Percentiles rank a stretch among this genome's conserved stretches.
These are phyloP conservation scores for Podila epigama DNA, from an alignment of 192 early-diverging fungal genomes.

Conservation along the genomic window DNA sequence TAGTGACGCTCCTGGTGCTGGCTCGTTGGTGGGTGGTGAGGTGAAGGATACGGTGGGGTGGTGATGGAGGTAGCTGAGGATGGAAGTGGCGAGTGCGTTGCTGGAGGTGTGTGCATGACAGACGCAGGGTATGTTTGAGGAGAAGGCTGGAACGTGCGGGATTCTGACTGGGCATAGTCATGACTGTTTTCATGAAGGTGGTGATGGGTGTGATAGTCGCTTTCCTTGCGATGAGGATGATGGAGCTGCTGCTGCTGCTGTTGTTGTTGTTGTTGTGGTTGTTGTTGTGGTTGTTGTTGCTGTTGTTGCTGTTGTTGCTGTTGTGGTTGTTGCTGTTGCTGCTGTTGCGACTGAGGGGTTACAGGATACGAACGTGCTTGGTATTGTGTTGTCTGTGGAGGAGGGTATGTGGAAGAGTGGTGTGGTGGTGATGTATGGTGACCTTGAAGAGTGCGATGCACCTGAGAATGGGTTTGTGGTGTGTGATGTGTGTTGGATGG, in stretches of 20 bases:
- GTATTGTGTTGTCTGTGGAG: neutral
- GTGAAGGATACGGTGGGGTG: neutral
- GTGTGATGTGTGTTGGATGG: too few relatives aligned
- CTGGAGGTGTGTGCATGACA: neutral
- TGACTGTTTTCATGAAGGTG: too few relatives aligned
- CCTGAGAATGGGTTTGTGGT: neutral
- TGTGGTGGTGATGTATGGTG: too few relatives aligned
- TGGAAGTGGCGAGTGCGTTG: neutral
- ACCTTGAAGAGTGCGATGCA: too few relatives aligned
- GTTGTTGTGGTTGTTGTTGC: neutral
- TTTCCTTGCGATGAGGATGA: too few relatives aligned
- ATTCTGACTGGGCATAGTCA: neutral
- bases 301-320: neutral
- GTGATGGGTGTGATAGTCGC: neutral
- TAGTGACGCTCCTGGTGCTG: neutral
- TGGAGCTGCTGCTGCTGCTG: neutral
- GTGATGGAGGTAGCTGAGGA: neutral
- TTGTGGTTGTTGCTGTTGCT: neutral
- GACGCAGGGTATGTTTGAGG: neutral
- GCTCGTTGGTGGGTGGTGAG: neutral
- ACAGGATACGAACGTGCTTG: too few relatives aligned
- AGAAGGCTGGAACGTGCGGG: neutral
- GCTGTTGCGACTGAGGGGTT: too few relatives aligned
- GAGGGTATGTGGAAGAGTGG: neutral
- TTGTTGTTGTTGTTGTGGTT: neutral